Evolutionary conservation across 2,329 filamentous ascomycete species (phyloP).

Genomic region (Dactylellina cionopaga): DNA sequence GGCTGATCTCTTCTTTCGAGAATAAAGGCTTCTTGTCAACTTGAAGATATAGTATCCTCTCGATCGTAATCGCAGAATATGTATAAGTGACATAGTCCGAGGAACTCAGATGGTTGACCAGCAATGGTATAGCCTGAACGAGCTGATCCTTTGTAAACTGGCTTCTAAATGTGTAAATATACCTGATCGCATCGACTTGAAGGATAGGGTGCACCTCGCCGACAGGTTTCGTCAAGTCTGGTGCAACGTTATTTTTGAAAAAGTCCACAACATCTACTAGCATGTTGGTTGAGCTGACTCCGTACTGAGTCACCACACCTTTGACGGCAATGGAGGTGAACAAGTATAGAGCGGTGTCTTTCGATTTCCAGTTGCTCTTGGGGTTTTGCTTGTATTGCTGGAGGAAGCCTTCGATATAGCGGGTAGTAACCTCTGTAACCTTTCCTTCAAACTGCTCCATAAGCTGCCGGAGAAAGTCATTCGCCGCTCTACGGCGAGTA

Average conservation of each 20-base stretch:
- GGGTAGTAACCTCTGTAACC: conserved; percentile 86
- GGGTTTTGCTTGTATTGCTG: conserved; percentile 75
- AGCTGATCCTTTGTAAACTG: conserved; percentile 92
- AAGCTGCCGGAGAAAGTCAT: conserved; percentile 89
- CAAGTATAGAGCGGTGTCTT: conserved; percentile 97
- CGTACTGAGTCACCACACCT: conserved; percentile 82
- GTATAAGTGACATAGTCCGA: conserved; percentile 97
- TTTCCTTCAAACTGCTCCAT: conserved; percentile 86
- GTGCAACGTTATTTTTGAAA: conserved; percentile 90
- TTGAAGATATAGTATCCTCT: conserved; percentile 85
- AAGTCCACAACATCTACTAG: conserved; percentile 90
- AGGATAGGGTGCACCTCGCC: conserved; percentile 80
- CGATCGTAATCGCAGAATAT: conserved; percentile 95
- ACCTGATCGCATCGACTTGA: conserved; percentile 98
- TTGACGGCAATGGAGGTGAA: conserved; percentile 95
- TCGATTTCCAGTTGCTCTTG: conserved; percentile 86
- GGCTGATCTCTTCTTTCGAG: conserved; percentile 78
- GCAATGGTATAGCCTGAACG: conserved; percentile 85
- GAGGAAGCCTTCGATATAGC: conserved; percentile 87
- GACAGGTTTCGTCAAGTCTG: conserved; percentile 77
- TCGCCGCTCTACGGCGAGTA: conserved; percentile 88
- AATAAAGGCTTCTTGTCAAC: conserved; percentile 77
- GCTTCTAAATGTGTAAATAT: conserved; percentile 94
- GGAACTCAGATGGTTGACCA: conserved; percentile 90
- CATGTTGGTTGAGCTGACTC: conserved; percentile 89